Base-by-base conservation (phyloP, 805 yeast species). In the Metschnikowia anglica region DNA sequence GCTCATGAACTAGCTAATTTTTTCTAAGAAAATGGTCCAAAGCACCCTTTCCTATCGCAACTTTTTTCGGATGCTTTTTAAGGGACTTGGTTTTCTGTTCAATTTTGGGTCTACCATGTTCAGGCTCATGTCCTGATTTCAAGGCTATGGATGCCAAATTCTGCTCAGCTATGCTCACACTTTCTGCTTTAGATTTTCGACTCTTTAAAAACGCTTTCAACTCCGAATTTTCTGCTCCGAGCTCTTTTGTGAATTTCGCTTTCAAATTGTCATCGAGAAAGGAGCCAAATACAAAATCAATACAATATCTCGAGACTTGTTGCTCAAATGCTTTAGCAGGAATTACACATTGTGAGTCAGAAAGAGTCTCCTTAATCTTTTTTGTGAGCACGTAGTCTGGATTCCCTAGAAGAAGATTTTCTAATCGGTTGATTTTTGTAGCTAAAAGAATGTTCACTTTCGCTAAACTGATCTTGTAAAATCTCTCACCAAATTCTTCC, bases 21-120 rank as follows among this genome's bases (percentile, higher is more conserved):
- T 66, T 76, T 50, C 73, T 78, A 60, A 82, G 84, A 51, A 85
- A 82, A 40, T 78, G 75, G 55, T 85, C 91, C 20, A 85, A 63
- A 1, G 88, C 87, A 1, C 93, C 89, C 51, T 68, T 77, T 1
- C 83, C 83, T 1, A 69, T 67, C 1, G 77, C 78, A 2, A 79
- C 79, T 45, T 69, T 72, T 21, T 60, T 62, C 4, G 37, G 19
- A 9, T 52, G 61, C 34, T 60, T 63, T 54, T 65, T 72, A 5
- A 30, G 47, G 23, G 43, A 32, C 35, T 44, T 31, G 44, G 54
- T 54, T 41, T 58, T 42, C 13, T 63, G 51, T 37, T 53, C 55
- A 43, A 53, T 58, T 33, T 47, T 41, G 20, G 61, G 39, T 2
- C 23, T 30, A 15, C 25, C 35, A 12, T n/a, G 16, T 3, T 17